Evolutionary conservation across 257 asterid genomes (phyloP), one percentile per base, ranked within the genome.

Genomic region (Solanum acaule): DNA sequence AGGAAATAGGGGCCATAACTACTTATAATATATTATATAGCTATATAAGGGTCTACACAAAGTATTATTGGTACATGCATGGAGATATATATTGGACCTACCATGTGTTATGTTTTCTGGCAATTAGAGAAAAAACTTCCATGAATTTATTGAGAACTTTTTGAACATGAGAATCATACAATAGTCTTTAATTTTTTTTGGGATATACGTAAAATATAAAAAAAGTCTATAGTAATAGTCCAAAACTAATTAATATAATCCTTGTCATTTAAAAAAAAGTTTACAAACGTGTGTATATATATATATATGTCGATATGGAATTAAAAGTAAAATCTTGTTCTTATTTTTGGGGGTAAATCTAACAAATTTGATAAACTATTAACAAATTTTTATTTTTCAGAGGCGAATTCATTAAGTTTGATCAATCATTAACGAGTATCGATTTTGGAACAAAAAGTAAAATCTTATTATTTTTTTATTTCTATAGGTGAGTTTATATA

Each of bases 101-200:
- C 87, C 87, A 85, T 85, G 87, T 85, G 87, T 25, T 25, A 52
- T 85, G 87, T 70, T 86, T 86, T 68, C 31, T 67, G 40, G 37
- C 81, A 27, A 46, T 44, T 86, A 20, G 25, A 29, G 46, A 27
- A 86, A 65, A 68, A 86, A 86, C 40, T 86, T 67, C 23, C 37
- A 86, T 40, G 23, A 29, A 81, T 81, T 81, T 46, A 81, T 46
- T 81, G 68, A 46, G 2, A 46, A 14, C 86, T 81, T 46, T 81
- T 46, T 81, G 49, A 16, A 86, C 82, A 70, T 72, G 33, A 72
- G 72, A 72, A 72, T 44, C 44, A 49, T 72, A 38, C 9, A 49
- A 86, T 68, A 86, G 29, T 68, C 16, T 23, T 25, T n/a, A n/a
- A n/a, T n/a, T n/a, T 14, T 37, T 29, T 31, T 63, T 38, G 40